A percentile compares a stretch with the other conserved stretches of the same genome.
Conservation (phyloP, 257 asterid genomes). For the Asclepias syriaca region DNA sequence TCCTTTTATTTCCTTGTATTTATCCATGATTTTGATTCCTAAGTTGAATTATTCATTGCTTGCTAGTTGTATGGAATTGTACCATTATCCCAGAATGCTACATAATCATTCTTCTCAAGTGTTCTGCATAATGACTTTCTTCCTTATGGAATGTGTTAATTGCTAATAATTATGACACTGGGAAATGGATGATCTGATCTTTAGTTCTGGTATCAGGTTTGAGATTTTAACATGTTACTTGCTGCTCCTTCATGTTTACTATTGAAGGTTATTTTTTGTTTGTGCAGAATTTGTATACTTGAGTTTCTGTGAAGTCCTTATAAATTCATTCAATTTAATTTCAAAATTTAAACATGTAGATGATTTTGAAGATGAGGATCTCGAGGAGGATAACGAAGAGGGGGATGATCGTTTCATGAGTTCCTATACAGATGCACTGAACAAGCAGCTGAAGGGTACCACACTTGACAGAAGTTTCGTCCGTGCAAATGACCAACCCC, state of each 20-base stretch:
- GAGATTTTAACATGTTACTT: no score
- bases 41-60: background rate
- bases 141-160: background rate
- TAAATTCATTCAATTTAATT: background rate
- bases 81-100: background rate
- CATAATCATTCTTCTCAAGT: background rate
- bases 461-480: constrained; percentile 65
- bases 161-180: background rate
- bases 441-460: constrained; percentile 70
- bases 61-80: background rate
- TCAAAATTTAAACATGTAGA: constrained; percentile 37
- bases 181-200: background rate
- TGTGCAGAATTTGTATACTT: background rate
- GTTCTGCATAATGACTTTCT: background rate
- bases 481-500: constrained; percentile 46
- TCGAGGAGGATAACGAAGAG: constrained; percentile 40
- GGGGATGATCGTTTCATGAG: constrained; percentile 59
- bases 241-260: background rate
- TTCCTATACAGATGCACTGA: constrained; percentile 64
- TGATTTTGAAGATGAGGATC: constrained; percentile 52
- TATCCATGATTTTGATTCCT: background rate
- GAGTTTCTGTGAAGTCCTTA: background rate
- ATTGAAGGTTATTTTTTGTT: background rate
- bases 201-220: background rate
- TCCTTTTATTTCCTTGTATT: background rate